A percentile compares a stretch with the other conserved stretches of the same genome.
Conservation (phyloP, 2,329 filamentous ascomycete species). For the Scedosporium dehoogii region DNA sequence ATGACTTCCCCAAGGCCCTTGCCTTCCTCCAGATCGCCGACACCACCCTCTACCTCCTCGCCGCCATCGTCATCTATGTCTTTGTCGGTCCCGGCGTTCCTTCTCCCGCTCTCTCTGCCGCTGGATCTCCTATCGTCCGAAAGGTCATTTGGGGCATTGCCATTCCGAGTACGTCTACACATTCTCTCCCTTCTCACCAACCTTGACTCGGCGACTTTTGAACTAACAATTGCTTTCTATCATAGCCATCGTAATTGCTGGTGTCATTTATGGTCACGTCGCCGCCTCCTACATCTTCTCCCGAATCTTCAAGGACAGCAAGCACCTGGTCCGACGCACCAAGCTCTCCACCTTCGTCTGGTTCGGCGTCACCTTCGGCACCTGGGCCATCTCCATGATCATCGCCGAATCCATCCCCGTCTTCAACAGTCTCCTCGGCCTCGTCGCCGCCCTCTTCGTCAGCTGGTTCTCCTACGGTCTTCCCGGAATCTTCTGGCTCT, state of each 20-base stretch:
- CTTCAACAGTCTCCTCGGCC: constrained; percentile 21
- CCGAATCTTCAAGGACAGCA: constrained; percentile 17
- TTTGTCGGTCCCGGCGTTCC: constrained; percentile 19
- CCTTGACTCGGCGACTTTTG: too few species aligned
- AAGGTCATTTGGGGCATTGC: constrained; percentile 23
- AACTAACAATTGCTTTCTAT: background rate
- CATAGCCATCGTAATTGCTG: constrained; percentile 25
- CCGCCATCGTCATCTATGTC: constrained; percentile 20
- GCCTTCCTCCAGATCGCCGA: constrained; percentile 16
- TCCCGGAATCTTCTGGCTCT: constrained; percentile 27
- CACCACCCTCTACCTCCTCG: constrained; percentile 17
- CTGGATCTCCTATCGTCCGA: constrained; percentile 19
- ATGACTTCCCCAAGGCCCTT: constrained; percentile 16
- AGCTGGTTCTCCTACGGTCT: constrained; percentile 23
- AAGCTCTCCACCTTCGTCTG: constrained; percentile 19
- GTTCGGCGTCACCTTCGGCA: constrained; percentile 8
- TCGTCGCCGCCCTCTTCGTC: constrained; percentile 20
- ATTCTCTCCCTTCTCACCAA: background rate
- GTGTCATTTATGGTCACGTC: constrained; percentile 9
- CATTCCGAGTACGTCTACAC: constrained; percentile 12
- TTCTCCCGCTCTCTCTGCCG: constrained; percentile 18
- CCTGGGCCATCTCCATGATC: constrained; percentile 27
- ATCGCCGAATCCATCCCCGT: constrained; percentile 9
- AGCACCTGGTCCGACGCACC: constrained; percentile 18
- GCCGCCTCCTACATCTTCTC: constrained; percentile 20